These are phyloP conservation scores for Podospora conica DNA, from an alignment of 495 filamentous ascomycete genomes.

Conservation along the genomic window DNA sequence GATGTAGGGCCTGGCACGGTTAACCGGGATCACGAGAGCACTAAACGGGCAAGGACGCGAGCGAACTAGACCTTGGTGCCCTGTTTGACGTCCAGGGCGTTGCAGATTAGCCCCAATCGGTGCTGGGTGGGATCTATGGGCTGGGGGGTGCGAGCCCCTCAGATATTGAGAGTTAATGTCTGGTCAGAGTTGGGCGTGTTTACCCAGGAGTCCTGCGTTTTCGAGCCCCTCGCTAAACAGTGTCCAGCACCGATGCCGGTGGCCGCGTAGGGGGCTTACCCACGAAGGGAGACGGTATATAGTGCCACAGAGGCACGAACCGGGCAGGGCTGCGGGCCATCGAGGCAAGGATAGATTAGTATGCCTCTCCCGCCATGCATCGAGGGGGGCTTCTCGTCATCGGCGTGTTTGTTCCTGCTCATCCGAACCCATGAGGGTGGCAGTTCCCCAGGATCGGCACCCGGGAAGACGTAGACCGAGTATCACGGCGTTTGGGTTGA, in stretches of 20 bases:
- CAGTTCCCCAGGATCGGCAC: not conserved
- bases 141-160: not conserved
- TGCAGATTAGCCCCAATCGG: not conserved
- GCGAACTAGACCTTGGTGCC: not conserved
- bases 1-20: slow-evolving; percentile 5
- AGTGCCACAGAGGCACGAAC: slow-evolving; percentile 6
- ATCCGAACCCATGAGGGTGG: not conserved
- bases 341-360: slow-evolving; percentile 6
- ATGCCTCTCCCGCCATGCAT: not conserved
- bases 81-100: not conserved
- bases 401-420: not conserved
- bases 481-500: not conserved
- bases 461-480: slow-evolving; percentile 9
- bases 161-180: not conserved
- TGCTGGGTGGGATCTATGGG: not conserved
- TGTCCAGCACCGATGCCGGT: not conserved
- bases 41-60: not conserved
- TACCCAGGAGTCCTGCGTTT: slow-evolving; percentile 4
- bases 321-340: slow-evolving; percentile 11
- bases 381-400: slow-evolving; percentile 5
- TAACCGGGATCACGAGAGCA: slow-evolving; percentile 8
- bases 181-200: not conserved
- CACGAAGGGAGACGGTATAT: slow-evolving; percentile 4
- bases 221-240: not conserved
- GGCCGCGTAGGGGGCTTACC: slow-evolving; percentile 2